Evolutionary conservation across 371 early-diverging fungal genomes (phyloP), one percentile per base, ranked within the genome.

Genomic region (Mucor piriformis): DNA sequence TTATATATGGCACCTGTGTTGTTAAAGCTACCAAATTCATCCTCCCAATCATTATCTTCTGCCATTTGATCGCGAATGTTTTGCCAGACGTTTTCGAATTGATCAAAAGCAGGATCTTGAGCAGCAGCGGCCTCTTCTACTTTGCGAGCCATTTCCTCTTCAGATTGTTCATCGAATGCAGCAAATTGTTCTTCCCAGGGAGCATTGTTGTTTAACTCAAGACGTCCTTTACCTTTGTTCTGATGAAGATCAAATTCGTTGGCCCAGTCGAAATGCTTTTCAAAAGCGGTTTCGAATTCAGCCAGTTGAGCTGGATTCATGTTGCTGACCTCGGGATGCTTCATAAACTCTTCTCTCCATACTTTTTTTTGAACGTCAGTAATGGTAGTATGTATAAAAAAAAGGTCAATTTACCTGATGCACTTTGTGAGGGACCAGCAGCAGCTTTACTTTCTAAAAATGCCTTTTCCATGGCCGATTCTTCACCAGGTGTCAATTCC

Each of bases 131-230:
- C 74, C 46, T 75, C 79, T 35, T 74, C 79, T 3, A 81, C 69
- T 64, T 81, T 74, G 5, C 58, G 60, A 6, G 78, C 78, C 48
- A 77, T 76, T 35, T 81, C 81, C 33, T 81, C 79, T 24, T 82
- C 82, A 3, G 75, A 72, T 20, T 42, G 61, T 2, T 77, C 42
- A 51, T 80, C 79, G 46, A 79, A 75, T 2, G 81, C 84, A 12
- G 83, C 85, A 63, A 90, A 91, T 49, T 92, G 87, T 18, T 88
- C 87, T 50, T 89, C 89, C 67, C 67, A 67, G 13, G 63, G 44
- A 18, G 61, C 53, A 57, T 56, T 55, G 51, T 67, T 67, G 23
- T 72, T 61, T 29, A 70, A 32, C n/a, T 82, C 77, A 15, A 74
- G 73, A 42, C 66, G 65, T 12, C 73, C 76, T 54, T 84, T 84